Base-by-base conservation (phyloP, 108 stramenopile genomes). In the Stephanodiscus triporus region DNA sequence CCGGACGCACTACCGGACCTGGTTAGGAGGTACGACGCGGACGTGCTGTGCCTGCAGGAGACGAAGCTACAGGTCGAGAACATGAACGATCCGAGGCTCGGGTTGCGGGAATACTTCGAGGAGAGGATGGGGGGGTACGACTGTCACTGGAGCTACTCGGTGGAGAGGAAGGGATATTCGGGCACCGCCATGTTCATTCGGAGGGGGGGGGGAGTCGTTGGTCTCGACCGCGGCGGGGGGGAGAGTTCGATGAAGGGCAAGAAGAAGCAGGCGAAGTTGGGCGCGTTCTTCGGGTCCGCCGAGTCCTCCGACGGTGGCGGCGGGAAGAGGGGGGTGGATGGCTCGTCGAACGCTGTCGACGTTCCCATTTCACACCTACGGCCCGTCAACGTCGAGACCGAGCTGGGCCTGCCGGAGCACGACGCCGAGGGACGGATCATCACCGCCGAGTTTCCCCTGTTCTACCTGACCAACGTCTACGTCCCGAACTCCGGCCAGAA, bases 401-500 rank as follows among this genome's bases (percentile, higher is more conserved):
- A 70, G 11, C 72, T 95, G 32, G 91, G 88, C 7, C 70, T 86
- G 29, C 78, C 86, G 9, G 82, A 88, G 27, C 93, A 95, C 73
- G 96, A 97, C 60, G 81, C 83, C 23, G 99, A 99, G 84, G 99
- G 99, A 17, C 90, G 99, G 1, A 77, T 85, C 8, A 94, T 99
- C 73, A 87, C 86, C 6, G 68, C 97, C 48, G 95, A 98, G 29
- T 96, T 94, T 63, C 90, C 95, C 22, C 77, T 83, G 29, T 97
- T 95, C 29, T 87, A 95, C 45, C 79, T 99, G 17, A 86, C 85
- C 9, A 93, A 94, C 72, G 82, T 96, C 20, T 99, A 99, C 73
- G 97, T 98, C 13, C 97, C 99, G n/a, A 99, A 99, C 73, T 88
- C 91, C 4, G 99, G 99, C 22, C 96, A 98, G 82, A 94, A 90